Evolutionary conservation across 176 grass and related monocot species (phyloP).

Genomic region (Guadua angustifolia): DNA sequence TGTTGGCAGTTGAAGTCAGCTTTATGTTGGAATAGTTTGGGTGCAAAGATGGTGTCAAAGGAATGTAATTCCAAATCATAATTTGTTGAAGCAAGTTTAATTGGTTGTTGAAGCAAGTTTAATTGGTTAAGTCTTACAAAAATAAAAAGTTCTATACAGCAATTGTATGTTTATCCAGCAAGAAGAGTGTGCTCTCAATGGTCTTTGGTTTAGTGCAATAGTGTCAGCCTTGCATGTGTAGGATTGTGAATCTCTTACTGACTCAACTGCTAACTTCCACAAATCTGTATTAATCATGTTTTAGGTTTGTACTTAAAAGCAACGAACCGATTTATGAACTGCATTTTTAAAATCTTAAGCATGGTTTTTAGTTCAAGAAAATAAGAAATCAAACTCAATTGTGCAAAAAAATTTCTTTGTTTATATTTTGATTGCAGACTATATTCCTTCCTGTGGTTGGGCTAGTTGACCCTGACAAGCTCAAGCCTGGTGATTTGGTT

Average conservation of each 20-base stretch:
- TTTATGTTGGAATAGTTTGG: background rate
- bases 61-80: background rate
- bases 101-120: constrained; percentile 3
- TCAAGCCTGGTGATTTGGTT: constrained; percentile 91
- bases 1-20: background rate
- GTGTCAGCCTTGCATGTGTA: background rate
- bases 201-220: background rate
- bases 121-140: background rate
- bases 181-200: background rate
- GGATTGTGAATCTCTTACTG: background rate
- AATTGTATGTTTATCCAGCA: background rate
- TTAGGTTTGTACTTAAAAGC: background rate
- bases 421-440: constrained; percentile 52
- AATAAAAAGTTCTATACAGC: background rate
- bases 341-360: background rate
- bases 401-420: background rate
- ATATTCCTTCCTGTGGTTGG: constrained; percentile 93
- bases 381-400: constrained; percentile 1
- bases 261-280: background rate
- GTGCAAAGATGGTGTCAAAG: background rate
- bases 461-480: constrained; percentile 87
- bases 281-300: background rate
- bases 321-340: background rate
- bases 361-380: background rate
- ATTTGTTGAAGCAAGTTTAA: constrained; percentile 1